Base-by-base conservation (phyloP, 1,284 basidiomycete species). In the Trichosporon sp. region DNA sequence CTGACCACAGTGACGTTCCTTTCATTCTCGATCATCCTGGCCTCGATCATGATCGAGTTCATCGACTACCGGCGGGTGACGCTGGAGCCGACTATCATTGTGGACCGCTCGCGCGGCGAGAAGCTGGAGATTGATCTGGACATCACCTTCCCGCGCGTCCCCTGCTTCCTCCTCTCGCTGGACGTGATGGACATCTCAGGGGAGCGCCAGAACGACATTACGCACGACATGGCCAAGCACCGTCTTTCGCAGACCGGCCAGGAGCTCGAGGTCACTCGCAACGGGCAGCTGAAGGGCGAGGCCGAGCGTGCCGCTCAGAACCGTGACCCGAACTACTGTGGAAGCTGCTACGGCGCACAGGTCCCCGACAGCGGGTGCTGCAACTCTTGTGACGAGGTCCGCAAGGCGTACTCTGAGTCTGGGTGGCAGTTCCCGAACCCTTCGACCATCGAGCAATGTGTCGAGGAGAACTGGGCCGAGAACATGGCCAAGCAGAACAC, bases 171-270 rank as follows among this genome's bases (percentile, higher is more conserved):
- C 62, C 87, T 98, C 64, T 95, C 92, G 80, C 84, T 99, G 67
- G 97, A 99, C 82, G 89, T 99, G 66, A 97, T 98, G 92, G 97
- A 99, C 80, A 97, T 99, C 72, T 93, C 92, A 68, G 97, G 97
- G 31, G 96, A 98, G 85, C 89, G 91, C 58, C 94, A 97, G 80
- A 87, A 90, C 71, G 95, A 97, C 76, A 82, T 97, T 60, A 87
- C 92, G 12, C 96, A 98, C 83, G 94, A 95, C 78, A 87, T 99
- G 70, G 78, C 90, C 69, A 97, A 98, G 81, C 90, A 88, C 7
- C 89, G 97, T 21, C 84, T 98, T 29, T 87, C 89, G 71, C 79
- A 85, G 31, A 76, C 85, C 6, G 94, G 95, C 3, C 77, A 81
- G 9, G 81, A 85, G 13, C 86, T 96, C n/a, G 81, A 87, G 68